A percentile compares a stretch with the other conserved stretches of the same genome.
Conservation (phyloP, 192 early-diverging fungal genomes). For the Paraglomus brasilianum region DNA sequence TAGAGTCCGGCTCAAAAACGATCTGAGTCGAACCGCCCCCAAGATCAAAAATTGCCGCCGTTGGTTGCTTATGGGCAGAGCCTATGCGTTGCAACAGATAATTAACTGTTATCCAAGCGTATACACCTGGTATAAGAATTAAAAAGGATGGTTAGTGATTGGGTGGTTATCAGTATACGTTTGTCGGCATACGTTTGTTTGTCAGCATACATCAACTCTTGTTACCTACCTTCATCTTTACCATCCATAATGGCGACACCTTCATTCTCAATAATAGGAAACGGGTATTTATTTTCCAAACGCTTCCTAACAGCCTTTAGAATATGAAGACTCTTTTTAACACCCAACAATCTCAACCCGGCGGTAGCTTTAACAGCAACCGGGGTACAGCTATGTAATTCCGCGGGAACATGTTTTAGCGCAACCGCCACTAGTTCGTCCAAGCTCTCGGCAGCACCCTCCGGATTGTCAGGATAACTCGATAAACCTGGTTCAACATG, state of each 20-base stretch:
- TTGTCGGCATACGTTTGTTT: no score
- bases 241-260: conserved; percentile 94
- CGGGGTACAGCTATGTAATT: conserved; percentile 78
- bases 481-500: conserved; percentile 86
- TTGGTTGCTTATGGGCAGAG: conserved; percentile 46
- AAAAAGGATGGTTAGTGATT: not conserved
- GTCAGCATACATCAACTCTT: no score
- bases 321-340: conserved; percentile 69
- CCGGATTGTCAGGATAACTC: conserved; percentile 62
- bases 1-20: conserved; percentile 82
- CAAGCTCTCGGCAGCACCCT: conserved; percentile 77
- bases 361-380: conserved; percentile 96
- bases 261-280: conserved; percentile 65
- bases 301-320: conserved; percentile 66
- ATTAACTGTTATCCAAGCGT: conserved; percentile 98
- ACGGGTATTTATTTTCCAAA: conserved; percentile 76
- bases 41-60: conserved; percentile 92
- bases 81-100: conserved; percentile 76
- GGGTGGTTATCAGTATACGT: no score
- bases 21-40: conserved; percentile 98
- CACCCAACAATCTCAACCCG: conserved; percentile 80
- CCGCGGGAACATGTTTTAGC: conserved; percentile 67
- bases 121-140: conserved; percentile 62
- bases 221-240: conserved; percentile 78
- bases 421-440: conserved; percentile 77